phyloP scores from a whole-genome alignment of 2,329 filamentous ascomycete species.

The Paecilomyces sp. region DNA sequence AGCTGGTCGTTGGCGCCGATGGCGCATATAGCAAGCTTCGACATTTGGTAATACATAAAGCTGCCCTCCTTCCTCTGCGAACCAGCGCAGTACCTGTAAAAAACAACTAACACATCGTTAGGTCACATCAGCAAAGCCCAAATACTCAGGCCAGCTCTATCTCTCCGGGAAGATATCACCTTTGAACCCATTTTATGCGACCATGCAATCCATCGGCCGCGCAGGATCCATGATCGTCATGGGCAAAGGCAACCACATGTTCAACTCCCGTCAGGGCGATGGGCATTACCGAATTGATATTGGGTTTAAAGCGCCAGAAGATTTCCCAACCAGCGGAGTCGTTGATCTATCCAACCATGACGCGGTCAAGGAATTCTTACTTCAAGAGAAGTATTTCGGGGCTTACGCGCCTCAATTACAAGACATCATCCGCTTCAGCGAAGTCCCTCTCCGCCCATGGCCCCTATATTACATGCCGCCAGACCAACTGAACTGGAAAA shows the following conservation, averaged over 20 bases:
- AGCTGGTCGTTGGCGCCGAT: constrained; percentile 43
- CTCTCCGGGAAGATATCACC: constrained; percentile 14
- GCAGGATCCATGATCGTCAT: constrained; percentile 9
- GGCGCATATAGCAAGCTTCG: constrained; percentile 39
- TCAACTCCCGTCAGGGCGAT: constrained; percentile 14
- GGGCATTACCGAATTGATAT: constrained; percentile 8
- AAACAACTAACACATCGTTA: neutral
- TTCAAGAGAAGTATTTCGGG: constrained; percentile 5
- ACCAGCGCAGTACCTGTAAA: too few species aligned
- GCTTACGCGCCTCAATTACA: constrained; percentile 10
- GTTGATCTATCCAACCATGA: too few species aligned
- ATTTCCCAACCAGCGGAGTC: neutral
- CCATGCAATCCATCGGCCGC: constrained; percentile 15
- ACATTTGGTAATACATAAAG: constrained; percentile 12
- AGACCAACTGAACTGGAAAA: constrained; percentile 13
- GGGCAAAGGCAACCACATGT: constrained; percentile 9
- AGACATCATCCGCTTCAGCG: constrained; percentile 10
- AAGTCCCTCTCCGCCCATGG: constrained; percentile 15
- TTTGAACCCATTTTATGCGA: constrained; percentile 19
- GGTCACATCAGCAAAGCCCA: constrained; percentile 26
- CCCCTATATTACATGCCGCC: constrained; percentile 15
- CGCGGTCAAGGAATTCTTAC: neutral
- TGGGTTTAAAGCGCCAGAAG: constrained; percentile 4
- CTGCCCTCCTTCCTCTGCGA: too few species aligned
- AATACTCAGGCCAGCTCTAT: constrained; percentile 27